A percentile compares a stretch with the other conserved stretches of the same genome.
phyloP scores from a whole-genome alignment of 305 asterid species.

The Solanum aculeatissimum region DNA sequence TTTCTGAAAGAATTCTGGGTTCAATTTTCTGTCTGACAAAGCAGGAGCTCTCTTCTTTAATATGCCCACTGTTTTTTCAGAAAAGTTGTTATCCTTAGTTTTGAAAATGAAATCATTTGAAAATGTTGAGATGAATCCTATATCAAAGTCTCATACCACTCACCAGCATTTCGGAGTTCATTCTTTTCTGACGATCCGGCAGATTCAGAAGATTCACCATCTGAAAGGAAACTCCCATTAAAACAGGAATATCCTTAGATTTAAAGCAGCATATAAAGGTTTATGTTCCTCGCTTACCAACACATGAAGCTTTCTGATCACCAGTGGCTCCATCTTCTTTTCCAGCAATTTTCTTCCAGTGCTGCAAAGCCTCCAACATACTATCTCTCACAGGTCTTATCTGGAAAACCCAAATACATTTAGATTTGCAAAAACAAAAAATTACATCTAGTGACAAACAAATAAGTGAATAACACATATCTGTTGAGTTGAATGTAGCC shows the following conservation, averaged over 20 bases:
- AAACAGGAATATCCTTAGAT: slow-evolving; percentile 2
- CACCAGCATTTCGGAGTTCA: slow-evolving; percentile 33
- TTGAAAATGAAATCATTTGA: slow-evolving; percentile 31
- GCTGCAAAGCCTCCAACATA: slow-evolving; percentile 87
- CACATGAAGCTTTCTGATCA: slow-evolving; percentile 51
- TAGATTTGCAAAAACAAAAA: background rate
- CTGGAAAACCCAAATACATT: slow-evolving; percentile 22
- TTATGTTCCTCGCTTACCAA: slow-evolving; percentile 28
- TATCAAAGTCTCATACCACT: slow-evolving; percentile 27
- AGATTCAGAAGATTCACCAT: slow-evolving; percentile 53
- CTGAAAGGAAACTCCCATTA: slow-evolving; percentile 30
- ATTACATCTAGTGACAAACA: background rate
- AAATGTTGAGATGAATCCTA: slow-evolving; percentile 52
- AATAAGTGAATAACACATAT: background rate
- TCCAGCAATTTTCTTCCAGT: slow-evolving; percentile 88
- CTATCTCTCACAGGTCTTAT: slow-evolving; percentile 95
- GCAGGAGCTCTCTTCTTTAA: slow-evolving; percentile 82
- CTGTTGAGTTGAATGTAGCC: background rate
- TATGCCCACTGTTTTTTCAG: slow-evolving; percentile 85
- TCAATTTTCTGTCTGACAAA: slow-evolving; percentile 78
- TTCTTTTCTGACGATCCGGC: slow-evolving; percentile 45
- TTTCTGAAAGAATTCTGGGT: slow-evolving; percentile 94
- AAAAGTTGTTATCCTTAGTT: slow-evolving; percentile 47
- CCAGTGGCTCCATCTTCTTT: slow-evolving; percentile 75
- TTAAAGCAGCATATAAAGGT: background rate